Base-by-base conservation (phyloP, 352 stramenopile species). In the Phytophthora pseudosyringae region DNA sequence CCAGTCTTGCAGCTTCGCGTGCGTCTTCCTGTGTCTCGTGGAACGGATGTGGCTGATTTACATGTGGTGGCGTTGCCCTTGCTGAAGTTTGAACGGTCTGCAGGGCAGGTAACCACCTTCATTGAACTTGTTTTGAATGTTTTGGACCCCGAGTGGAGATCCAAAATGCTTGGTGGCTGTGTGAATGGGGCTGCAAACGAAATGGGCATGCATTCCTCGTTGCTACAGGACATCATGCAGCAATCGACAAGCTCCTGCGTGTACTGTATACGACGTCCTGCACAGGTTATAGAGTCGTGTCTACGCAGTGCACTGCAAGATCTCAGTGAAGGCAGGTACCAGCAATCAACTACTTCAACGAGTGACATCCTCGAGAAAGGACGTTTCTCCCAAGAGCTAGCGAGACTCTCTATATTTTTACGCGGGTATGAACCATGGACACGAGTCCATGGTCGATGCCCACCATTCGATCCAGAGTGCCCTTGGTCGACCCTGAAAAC, bases 11-110 rank as follows among this genome's bases (percentile, higher is more conserved):
- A 78, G 4, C 40, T 83, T 36, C 48, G 59, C 11, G 48, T 81
- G 32, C 60, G 60, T 26, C 21, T 81, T 1, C 65, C 54, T 25
- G 28, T 15, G 10, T 36, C 31, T 31, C 31, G 32, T 38, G 47
- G 38, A 43, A 54, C 28, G 15, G 16, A 68, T 33, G 64, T 75
- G 16, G 36, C 57, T 3, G 46, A 66, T 13, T 63, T 78, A 10
- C 71, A 82, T 36, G 31, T 82, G 0, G 13, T 75, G 26, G 67
- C 64, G 10, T 28, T 82, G 5, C 59, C 64, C 16, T 39, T 80
- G n/a, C 47, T 40, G 29, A 54, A 60, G 11, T 62, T 62, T 7
- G 45, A 32, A 0, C 31, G 57, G 5, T 68, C 69, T 4, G 48
- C 55, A 8, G 57, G 71, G 21, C 26, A 56, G 36, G 33, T 46